A percentile compares a stretch with the other conserved stretches of the same genome.
phyloP scores from a whole-genome alignment of 345 rosid genomes.

The Populus deltoides region DNA sequence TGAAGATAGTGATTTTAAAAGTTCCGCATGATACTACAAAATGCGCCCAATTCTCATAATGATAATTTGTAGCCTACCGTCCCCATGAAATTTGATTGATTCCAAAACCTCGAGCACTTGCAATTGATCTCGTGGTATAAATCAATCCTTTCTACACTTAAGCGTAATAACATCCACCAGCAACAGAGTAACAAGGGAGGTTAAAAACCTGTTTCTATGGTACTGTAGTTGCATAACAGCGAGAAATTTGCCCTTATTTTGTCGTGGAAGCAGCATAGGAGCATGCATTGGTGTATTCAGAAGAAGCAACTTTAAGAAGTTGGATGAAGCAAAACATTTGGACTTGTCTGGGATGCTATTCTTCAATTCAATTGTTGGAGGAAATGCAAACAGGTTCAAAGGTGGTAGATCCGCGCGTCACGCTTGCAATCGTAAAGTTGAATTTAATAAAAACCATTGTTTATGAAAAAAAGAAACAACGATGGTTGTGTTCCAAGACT shows the following conservation, averaged over 20 bases:
- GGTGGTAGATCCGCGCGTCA: no score
- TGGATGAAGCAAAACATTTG: not conserved
- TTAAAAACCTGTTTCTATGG: not conserved
- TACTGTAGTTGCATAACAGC: not conserved
- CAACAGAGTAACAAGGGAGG: not conserved
- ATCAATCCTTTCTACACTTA: not conserved
- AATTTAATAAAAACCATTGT: not conserved
- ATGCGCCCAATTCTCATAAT: not conserved
- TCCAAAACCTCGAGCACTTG: not conserved
- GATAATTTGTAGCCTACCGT: not conserved
- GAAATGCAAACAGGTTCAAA: no score
- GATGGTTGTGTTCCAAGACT: not conserved
- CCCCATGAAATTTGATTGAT: not conserved
- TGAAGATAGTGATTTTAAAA: slow-evolving; percentile 9
- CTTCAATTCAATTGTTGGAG: no score
- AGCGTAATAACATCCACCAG: not conserved
- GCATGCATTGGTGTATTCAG: no score
- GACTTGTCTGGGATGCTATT: not conserved
- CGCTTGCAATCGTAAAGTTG: not conserved
- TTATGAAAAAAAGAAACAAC: not conserved
- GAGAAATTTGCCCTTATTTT: not conserved
- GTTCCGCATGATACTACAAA: not conserved
- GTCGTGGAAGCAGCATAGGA: no score
- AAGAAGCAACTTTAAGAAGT: no score
- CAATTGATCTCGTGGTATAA: not conserved